phyloP scores from a whole-genome alignment of 2,329 filamentous ascomycete genomes.

The Penicillium glabrum region DNA sequence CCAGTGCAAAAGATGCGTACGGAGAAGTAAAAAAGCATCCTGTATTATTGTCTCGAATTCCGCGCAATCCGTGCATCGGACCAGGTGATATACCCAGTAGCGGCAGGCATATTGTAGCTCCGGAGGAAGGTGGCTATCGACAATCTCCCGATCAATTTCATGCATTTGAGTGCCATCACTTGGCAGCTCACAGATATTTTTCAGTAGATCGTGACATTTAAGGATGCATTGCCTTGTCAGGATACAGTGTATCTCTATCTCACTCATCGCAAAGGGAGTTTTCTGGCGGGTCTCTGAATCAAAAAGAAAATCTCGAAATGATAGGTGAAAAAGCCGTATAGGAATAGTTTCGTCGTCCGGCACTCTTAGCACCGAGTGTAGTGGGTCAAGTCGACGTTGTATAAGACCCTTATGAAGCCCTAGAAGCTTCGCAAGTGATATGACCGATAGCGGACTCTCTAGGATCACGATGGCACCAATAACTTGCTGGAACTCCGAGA shows the following conservation, averaged over 20 bases:
- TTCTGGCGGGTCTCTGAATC: not conserved
- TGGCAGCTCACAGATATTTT: not conserved
- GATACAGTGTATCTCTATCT: not conserved
- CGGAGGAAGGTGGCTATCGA: not conserved
- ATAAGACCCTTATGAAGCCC: not conserved
- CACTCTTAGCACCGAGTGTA: not conserved
- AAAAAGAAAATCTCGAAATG: constrained; percentile 2
- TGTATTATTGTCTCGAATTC: not conserved
- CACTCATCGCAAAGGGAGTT: not conserved
- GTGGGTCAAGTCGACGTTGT: not conserved
- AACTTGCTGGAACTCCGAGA: constrained; percentile 11
- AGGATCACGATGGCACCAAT: not conserved
- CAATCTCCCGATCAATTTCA: not conserved
- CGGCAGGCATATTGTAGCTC: constrained; percentile 1
- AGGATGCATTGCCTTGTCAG: not conserved
- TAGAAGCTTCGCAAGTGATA: not conserved
- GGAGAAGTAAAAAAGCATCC: constrained; percentile 16
- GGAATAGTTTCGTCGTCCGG: not conserved
- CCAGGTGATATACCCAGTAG: constrained; percentile 28
- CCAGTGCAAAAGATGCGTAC: constrained; percentile 27
- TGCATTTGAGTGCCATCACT: not conserved
- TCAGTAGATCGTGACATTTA: not conserved
- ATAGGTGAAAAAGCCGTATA: not conserved
- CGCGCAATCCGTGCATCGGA: constrained; percentile 9
- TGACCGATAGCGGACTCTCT: not conserved